Base-by-base conservation (phyloP, 164 flowering plant genomes). In the Protea cynaroides region DNA sequence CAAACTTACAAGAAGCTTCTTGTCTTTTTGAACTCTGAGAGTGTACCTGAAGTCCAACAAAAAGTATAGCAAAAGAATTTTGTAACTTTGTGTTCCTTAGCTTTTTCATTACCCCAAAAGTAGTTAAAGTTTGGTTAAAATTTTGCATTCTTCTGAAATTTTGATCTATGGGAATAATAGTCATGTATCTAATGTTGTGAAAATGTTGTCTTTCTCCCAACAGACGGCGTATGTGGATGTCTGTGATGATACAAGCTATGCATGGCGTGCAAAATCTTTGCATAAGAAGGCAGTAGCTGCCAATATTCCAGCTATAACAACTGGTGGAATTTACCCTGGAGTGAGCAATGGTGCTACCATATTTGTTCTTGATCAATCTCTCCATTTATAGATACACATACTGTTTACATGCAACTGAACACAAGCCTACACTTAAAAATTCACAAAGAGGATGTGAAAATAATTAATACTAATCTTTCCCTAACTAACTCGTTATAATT, bases 171-270 rank as follows among this genome's bases (percentile, higher is more conserved):
- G 34, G 34, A 29, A 29, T 52, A 5, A n/a, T 51, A 21, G 18
- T 34, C 17, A 25, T 53, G 3, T 50, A 25, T 58, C 38, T 65
- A n/a, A 56, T 17, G 18, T 5, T 69, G 24, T 70, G 25, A 57
- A n/a, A 54, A 63, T 63, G 24, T 15, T 44, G 15, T 59, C 29
- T 69, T 49, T 65, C 56, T 61, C 37, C 57, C 7, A 34, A 67
- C 90, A 94, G 98, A 89, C 93, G 1, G 95, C 98, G 66, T 94
- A 94, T 75, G 10, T 90, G 70, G 98, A 94, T 84, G 90, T 94
- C 43, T 94, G 96, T 78, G 98, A 94, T 77, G 98, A 94, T 69
- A 86, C 90, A 64, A 82, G 65, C 81, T 90, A 87, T 73, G 75
- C 96, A 23, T 40, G 15, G 58, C 85, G 82, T 50, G 98, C 97